Percentiles rank a stretch among this genome's conserved stretches.
Conservation (phyloP, 108 stramenopile genomes). For the Pseudonitzschia multiseries region DNA sequence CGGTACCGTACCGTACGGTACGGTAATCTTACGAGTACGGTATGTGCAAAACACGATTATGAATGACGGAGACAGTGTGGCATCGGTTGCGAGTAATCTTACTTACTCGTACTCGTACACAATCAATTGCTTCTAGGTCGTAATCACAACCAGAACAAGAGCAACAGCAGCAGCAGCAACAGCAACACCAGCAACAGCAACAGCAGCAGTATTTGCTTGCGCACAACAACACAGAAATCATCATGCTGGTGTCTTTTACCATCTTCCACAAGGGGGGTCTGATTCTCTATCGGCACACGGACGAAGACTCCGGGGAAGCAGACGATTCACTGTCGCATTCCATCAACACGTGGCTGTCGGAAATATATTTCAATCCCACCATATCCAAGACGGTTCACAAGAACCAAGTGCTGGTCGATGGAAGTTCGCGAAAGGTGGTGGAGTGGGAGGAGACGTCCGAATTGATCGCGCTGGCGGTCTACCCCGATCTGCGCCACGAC, state of each 20-base stretch:
- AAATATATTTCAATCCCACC: constrained; percentile 44
- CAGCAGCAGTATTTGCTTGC: neutral
- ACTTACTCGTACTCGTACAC: too few relatives aligned
- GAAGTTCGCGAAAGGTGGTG: constrained; percentile 18
- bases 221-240: neutral
- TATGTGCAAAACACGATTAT: too few relatives aligned
- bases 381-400: constrained; percentile 31
- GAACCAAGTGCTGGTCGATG: constrained; percentile 14
- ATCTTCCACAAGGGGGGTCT: constrained; percentile 73
- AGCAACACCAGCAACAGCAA: too few relatives aligned
- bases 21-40: too few relatives aligned
- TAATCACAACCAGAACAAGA: too few relatives aligned
- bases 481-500: constrained; percentile 49
- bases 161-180: too few relatives aligned
- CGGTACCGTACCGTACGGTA: too few relatives aligned
- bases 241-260: constrained; percentile 70
- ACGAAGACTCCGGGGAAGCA: neutral
- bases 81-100: too few relatives aligned
- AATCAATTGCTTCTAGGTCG: too few relatives aligned
- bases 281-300: constrained; percentile 49
- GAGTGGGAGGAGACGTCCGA: constrained; percentile 46
- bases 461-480: constrained; percentile 39
- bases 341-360: constrained; percentile 31
- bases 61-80: too few relatives aligned
- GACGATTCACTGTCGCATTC: constrained; percentile 8